Conservation (phyloP, 2,329 filamentous ascomycete species). For the Exophiala viscosa region DNA sequence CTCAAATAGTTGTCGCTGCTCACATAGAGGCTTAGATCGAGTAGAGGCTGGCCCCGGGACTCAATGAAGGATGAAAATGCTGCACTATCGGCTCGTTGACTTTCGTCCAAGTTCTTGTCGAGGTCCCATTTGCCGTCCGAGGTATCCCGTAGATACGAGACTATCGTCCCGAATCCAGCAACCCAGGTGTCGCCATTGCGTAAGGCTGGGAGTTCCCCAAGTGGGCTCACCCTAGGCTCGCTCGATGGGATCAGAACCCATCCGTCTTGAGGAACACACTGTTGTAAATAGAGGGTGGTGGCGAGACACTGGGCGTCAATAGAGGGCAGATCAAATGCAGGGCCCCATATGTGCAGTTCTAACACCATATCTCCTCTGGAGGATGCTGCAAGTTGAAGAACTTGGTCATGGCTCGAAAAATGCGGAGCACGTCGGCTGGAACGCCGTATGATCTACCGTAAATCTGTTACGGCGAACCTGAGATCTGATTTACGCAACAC, state of each 20-base stretch:
- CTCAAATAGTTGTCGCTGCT: conserved; percentile 82
- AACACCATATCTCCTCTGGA: conserved; percentile 48
- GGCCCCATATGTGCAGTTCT: conserved; percentile 85
- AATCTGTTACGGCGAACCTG: too few species aligned
- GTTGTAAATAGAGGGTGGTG: conserved; percentile 69
- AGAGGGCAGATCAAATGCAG: conserved; percentile 82
- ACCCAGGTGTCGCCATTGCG: conserved; percentile 53
- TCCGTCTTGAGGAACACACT: conserved; percentile 54
- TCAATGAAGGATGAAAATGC: conserved; percentile 64
- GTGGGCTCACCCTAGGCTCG: conserved; percentile 66
- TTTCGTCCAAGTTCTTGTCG: conserved; percentile 41
- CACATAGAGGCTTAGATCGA: conserved; percentile 86
- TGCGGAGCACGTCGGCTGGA: not conserved
- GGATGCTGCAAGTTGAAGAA: not conserved
- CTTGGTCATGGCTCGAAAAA: not conserved
- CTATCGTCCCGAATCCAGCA: conserved; percentile 52
- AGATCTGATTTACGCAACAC: too few species aligned
- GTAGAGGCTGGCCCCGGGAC: conserved; percentile 68
- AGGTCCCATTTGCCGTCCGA: conserved; percentile 49
- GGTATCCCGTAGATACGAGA: conserved; percentile 47
- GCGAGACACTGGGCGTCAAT: conserved; percentile 90
- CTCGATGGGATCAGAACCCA: conserved; percentile 73
- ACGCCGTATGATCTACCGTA: too few species aligned
- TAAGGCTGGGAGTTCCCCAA: conserved; percentile 57
- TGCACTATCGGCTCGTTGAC: conserved; percentile 44